Base-by-base conservation (phyloP, 2,329 filamentous ascomycete genomes). In the Capronia americana region DNA sequence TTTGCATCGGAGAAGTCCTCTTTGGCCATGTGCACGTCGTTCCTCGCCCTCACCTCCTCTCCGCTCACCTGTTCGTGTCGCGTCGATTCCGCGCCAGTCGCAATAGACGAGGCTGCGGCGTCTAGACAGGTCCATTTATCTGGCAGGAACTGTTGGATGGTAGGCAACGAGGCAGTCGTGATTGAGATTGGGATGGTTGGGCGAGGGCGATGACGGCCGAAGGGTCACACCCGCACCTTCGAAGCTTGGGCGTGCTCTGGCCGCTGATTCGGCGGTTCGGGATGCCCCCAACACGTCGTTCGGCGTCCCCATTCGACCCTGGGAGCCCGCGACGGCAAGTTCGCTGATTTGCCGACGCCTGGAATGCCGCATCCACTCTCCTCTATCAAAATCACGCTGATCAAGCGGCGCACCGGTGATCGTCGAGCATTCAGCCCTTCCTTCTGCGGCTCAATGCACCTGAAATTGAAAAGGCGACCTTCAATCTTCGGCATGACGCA, bases 21-120 rank as follows among this genome's bases (percentile, higher is more conserved):
- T 34, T 41, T 34, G 10, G 41, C 57, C 20, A 50, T 50, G 26
- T 14, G 30, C 50, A 24, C 23, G 23, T 17, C n/a, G 14, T 30
- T 28, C 53, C 24, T 56, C 53, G 53, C 12, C 10, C 26, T 57
- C 53, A 53, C 26, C 34, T 28, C 6, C 30, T 11, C 24, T 64
- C 54, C 50, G 50, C 54, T 17, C 12, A 41, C 48, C 46, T 38
- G 20, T 44, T 48, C 23, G 28, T n/a, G 57, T 65, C 56, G 44
- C 38, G 44, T 34, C 55, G 23, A 58, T 55, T 28, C 41, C 32
- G 46, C 32, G 17, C 57, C 59, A 57, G 41, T 68, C 34, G 32
- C 55, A 50, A 63, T 57, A 65, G 60, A 68, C 68, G 55, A 70
- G 68, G 68, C 68, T 70, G 66, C 66, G 65, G 62, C 50, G 53